Evolutionary conservation across 2,329 filamentous ascomycete genomes (phyloP).

Genomic region (Colletotrichum destructivum): DNA sequence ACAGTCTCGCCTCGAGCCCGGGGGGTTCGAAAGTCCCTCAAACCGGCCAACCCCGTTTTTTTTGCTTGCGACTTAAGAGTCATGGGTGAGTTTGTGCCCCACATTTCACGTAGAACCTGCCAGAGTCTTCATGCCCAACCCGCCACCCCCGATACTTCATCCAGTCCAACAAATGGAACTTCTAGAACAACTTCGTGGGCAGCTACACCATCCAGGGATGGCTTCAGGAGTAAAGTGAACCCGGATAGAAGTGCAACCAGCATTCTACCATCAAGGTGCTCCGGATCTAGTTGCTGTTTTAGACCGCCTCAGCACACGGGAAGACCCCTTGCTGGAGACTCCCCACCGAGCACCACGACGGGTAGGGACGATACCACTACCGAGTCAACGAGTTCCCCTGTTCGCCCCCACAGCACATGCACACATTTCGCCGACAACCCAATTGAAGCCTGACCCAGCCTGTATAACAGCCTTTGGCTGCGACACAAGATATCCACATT

Average conservation of each 20-base stretch:
- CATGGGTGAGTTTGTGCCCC: conserved; percentile 26
- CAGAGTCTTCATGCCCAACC: conserved; percentile 21
- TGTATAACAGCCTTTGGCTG: background rate
- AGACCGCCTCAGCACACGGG: background rate
- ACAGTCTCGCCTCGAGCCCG: background rate
- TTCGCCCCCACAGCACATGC: conserved; percentile 2
- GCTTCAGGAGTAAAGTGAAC: background rate
- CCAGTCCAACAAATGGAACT: background rate
- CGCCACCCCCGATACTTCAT: background rate
- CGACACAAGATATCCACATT: rapidly evolving
- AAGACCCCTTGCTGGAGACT: background rate
- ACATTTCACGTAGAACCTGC: conserved; percentile 25
- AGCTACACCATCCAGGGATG: background rate
- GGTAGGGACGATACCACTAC: background rate
- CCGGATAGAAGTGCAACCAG: background rate
- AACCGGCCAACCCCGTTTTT: background rate
- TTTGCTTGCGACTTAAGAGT: conserved; percentile 12
- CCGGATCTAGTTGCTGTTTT: background rate
- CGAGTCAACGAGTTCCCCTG: conserved; percentile 2
- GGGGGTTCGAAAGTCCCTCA: conserved; percentile 25
- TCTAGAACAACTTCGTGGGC: background rate
- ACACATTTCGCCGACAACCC: conserved; percentile 4
- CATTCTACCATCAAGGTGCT: background rate
- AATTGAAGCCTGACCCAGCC: background rate
- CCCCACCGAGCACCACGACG: background rate